Conservation (phyloP, 169 alveolate species). For the Cyclospora cayetanensis region DNA sequence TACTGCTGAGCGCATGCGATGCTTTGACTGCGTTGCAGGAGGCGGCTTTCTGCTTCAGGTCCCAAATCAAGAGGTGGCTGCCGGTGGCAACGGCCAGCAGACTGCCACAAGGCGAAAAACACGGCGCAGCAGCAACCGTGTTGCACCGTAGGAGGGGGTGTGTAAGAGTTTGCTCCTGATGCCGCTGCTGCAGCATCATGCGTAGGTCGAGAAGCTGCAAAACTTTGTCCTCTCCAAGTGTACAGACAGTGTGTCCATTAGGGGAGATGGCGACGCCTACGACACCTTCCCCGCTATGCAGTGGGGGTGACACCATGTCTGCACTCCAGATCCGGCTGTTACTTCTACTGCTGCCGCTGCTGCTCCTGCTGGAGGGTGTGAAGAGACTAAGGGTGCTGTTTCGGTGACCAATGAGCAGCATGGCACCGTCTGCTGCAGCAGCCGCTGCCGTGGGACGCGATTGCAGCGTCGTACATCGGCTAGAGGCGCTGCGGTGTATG, state of each 20-base stretch:
- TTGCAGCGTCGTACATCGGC: not conserved
- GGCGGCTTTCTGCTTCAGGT: not conserved
- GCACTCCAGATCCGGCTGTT: not conserved
- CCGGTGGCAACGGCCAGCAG: conserved; percentile 41
- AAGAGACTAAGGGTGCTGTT: conserved; percentile 22
- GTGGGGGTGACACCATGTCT: not conserved
- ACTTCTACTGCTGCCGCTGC: conserved; percentile 6
- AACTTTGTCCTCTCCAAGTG: conserved; percentile 39
- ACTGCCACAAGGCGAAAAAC: conserved; percentile 42
- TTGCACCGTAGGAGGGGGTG: conserved; percentile 36
- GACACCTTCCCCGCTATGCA: not conserved
- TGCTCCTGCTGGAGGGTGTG: not conserved
- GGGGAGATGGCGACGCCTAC: conserved; percentile 25
- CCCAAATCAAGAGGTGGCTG: conserved; percentile 4
- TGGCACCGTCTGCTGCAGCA: conserved; percentile 10
- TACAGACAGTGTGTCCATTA: conserved; percentile 25
- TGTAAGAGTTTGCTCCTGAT: not conserved
- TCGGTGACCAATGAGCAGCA: conserved; percentile 39
- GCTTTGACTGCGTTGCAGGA: not conserved
- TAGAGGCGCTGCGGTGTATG: conserved; percentile 36
- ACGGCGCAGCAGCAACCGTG: conserved; percentile 41
- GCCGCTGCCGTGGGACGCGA: conserved; percentile 54
- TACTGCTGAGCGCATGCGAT: not conserved
- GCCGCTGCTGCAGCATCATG: conserved; percentile 31
- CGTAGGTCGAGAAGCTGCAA: conserved; percentile 38